phyloP scores from a whole-genome alignment of 2,329 filamentous ascomycete genomes.

The Beauveria australis region DNA sequence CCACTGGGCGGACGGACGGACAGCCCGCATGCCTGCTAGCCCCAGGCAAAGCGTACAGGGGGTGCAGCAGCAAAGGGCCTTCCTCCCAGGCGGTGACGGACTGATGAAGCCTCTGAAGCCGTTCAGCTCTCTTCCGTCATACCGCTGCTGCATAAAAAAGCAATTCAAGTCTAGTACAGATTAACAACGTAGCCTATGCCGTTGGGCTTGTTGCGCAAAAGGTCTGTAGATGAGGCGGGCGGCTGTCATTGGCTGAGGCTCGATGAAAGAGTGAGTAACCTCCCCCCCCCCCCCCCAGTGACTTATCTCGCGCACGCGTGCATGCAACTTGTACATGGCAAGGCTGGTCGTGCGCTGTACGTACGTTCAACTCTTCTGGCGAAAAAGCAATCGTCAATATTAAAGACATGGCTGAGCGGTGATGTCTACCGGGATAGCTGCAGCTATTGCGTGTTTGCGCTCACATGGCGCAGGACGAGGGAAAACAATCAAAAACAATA shows the following conservation, averaged over 20 bases:
- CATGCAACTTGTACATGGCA: background rate
- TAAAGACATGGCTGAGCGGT: no score
- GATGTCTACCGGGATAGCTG: background rate
- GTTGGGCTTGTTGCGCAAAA: background rate
- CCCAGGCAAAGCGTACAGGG: background rate
- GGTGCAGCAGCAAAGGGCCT: background rate
- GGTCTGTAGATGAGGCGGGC: background rate
- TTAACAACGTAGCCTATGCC: background rate
- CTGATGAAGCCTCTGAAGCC: background rate
- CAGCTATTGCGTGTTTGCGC: background rate
- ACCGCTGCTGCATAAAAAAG: constrained; percentile 2
- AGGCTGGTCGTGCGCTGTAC: background rate
- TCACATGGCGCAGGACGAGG: no score
- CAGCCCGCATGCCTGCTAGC: background rate
- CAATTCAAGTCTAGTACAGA: background rate
- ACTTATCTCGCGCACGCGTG: background rate
- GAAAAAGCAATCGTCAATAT: no score
- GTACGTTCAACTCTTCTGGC: no score
- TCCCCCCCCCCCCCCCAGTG: no score
- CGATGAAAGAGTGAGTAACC: no score
- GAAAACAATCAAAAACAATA: background rate
- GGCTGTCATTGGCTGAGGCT: background rate
- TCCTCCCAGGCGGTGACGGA: background rate
- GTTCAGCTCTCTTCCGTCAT: background rate
- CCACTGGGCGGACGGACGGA: no score